Base-by-base conservation (phyloP, 331 rosid species). In the Quercus lobata region DNA sequence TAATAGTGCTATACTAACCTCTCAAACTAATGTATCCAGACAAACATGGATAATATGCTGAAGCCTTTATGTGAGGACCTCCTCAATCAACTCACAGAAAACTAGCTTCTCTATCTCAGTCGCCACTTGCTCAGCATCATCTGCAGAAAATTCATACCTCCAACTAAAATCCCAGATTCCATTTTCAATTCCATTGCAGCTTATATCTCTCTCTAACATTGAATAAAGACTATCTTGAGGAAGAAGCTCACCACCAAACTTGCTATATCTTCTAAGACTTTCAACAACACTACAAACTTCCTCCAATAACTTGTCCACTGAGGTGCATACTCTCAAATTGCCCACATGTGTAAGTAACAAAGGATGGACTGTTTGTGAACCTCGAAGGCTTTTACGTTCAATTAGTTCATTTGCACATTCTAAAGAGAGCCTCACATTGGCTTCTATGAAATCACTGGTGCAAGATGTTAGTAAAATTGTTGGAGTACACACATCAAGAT, bases 91-190 rank as follows among this genome's bases (percentile, higher is more conserved):
- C 34, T 74, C 97, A 86, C 80, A 76, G 57, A 94, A 73, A 71
- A 91, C 83, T 74, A 83, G 76, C 80, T 30, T 86, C 85, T 81
- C 98, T 79, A 89, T 79, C 56, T 87, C 90, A 76, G 24, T 81
- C 57, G 85, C 89, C 76, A 90, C 91, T 83, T 88, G 90, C 83
- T 87, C 94, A 77, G 87, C 91, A 81, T 91, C 97, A 74, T 90
- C 90, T 69, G 54, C 80, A 5, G 91, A 90, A 87, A 85, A 88
- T 77, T 88, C 89, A 77, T 79, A 82, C 79, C 79, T 84, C 98
- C 98, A 93, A 82, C 96, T 92, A 62, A 21, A 82, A 79, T 86
- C 89, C 98, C 98, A 95, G 25, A 86, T 84, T 69, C 91, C 98
- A 78, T 86, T 86, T 19, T 76, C 84, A 85, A 91, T 22, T 73